These are phyloP conservation scores for Bruguiera parviflora DNA, from an alignment of 345 rosid genomes.

Conservation along the genomic window DNA sequence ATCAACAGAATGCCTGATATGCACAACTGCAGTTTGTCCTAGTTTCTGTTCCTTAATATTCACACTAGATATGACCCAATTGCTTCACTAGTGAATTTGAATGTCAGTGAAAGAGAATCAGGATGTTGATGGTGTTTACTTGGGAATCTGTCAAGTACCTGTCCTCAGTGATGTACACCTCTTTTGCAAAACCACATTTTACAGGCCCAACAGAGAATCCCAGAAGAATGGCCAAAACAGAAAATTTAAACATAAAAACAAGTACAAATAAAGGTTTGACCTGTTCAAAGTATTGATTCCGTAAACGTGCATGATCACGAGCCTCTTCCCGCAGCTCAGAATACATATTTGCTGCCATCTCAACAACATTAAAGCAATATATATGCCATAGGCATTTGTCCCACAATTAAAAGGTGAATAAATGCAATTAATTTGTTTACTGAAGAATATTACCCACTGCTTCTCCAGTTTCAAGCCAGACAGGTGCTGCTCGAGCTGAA, in stretches of 20 bases:
- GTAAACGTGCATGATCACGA: slow-evolving; percentile 81
- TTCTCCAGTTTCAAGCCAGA: slow-evolving; percentile 99
- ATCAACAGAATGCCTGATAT: not conserved
- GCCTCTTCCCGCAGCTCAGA: slow-evolving; percentile 90
- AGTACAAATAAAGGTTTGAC: slow-evolving; percentile 29
- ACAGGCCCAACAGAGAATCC: not conserved
- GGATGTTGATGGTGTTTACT: too few species aligned
- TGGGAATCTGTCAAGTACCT: not conserved
- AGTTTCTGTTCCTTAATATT: not conserved
- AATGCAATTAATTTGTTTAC: slow-evolving; percentile 29
- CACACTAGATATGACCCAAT: not conserved
- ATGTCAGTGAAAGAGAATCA: not conserved
- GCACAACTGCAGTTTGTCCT: not conserved
- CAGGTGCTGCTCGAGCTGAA: slow-evolving; percentile 69
- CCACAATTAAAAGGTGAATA: slow-evolving; percentile 27
- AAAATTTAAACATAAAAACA: not conserved
- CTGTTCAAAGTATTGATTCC: slow-evolving; percentile 93
- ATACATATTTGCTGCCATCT: slow-evolving; percentile 77
- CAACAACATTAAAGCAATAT: slow-evolving; percentile 48
- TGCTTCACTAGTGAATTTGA: not conserved
- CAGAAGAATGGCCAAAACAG: not conserved
- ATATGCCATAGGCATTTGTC: slow-evolving; percentile 28
- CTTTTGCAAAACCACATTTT: not conserved
- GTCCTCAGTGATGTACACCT: not conserved
- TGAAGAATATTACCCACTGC: slow-evolving; percentile 79